phyloP scores from a whole-genome alignment of 106 monocot genomes.

The Dendrobium catenatum region DNA sequence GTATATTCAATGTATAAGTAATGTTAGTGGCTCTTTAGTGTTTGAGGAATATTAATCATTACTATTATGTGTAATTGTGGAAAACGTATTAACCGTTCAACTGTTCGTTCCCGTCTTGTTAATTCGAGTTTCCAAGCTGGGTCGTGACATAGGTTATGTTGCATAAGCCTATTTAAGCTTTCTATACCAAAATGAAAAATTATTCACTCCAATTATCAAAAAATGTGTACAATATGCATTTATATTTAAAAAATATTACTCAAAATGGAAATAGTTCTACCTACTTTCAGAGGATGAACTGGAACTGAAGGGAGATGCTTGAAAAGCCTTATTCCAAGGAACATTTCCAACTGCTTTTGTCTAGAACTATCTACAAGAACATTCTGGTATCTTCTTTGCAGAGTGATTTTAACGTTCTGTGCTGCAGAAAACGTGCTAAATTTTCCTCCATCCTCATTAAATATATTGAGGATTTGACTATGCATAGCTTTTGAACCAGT shows the following conservation, averaged over 20 bases:
- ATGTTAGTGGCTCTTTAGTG: no score
- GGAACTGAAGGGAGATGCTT: constrained; percentile 94
- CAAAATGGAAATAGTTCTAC: constrained; percentile 12
- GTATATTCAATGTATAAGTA: no score
- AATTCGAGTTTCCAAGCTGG: no score
- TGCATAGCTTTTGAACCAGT: constrained; percentile 99
- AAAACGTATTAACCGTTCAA: no score
- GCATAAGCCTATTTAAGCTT: background rate
- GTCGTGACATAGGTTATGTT: background rate
- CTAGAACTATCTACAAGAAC: constrained; percentile 75
- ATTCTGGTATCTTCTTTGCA: constrained; percentile 85
- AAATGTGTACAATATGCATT: background rate
- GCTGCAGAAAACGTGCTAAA: constrained; percentile 90
- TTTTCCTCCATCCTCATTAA: constrained; percentile 80
- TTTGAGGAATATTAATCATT: no score
- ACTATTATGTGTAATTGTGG: no score
- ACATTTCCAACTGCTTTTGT: constrained; percentile 98
- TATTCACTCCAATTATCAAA: background rate
- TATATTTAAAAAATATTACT: background rate
- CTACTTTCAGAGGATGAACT: constrained; percentile 76
- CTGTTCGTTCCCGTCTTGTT: no score
- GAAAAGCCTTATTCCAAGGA: constrained; percentile 93
- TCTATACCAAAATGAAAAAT: background rate
- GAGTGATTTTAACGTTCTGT: constrained; percentile 84
- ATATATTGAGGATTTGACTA: constrained; percentile 97